Percentiles rank a stretch among this genome's conserved stretches.
Evolutionary conservation across 2,329 filamentous ascomycete species (phyloP).

Genomic region (Alternaria viburni): DNA sequence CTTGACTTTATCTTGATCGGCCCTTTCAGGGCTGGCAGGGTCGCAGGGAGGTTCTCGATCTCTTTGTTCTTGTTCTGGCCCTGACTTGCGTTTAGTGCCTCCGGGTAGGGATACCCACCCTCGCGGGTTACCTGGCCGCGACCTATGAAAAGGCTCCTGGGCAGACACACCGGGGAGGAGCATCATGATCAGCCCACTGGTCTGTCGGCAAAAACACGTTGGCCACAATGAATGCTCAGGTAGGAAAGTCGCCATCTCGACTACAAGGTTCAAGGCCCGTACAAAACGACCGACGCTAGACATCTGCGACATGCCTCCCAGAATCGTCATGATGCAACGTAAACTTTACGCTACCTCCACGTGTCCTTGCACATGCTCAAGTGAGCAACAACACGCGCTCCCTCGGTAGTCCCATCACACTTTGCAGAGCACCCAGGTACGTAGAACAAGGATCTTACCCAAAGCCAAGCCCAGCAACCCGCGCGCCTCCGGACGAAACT

Average conservation of each 20-base stretch:
- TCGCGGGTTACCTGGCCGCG: background rate
- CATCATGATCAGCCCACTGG: conserved; percentile 2
- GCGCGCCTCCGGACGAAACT: background rate
- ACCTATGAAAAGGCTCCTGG: background rate
- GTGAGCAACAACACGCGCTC: background rate
- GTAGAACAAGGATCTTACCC: background rate
- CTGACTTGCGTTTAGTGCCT: background rate
- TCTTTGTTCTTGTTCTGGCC: background rate
- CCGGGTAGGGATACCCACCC: background rate
- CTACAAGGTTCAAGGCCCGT: background rate
- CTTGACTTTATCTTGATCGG: background rate
- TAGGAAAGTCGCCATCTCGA: background rate
- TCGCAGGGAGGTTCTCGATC: background rate
- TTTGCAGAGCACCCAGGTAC: background rate
- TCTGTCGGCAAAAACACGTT: background rate
- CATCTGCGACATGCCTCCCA: background rate
- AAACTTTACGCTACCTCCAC: background rate
- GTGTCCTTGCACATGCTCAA: background rate
- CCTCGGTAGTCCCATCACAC: background rate
- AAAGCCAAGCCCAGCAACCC: background rate
- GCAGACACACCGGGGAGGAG: background rate
- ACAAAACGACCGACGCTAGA: background rate
- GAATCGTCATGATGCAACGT: background rate
- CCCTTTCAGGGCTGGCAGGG: background rate
- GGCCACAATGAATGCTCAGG: background rate